These are phyloP conservation scores for Jatropha curcas DNA, from an alignment of 345 rosid genomes.

Conservation along the genomic window DNA sequence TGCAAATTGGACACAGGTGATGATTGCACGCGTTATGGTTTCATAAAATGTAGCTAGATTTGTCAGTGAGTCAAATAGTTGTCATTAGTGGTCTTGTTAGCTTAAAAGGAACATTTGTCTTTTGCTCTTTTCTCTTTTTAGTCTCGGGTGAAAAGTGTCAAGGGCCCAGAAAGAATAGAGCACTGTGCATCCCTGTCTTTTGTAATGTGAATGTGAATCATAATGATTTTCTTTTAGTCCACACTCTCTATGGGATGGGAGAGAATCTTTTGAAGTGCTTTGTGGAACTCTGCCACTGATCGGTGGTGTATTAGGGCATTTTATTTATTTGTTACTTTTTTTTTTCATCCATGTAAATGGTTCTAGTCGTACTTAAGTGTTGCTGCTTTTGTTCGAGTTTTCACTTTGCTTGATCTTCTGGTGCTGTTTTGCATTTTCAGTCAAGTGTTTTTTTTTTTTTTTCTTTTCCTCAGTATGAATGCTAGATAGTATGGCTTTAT, in stretches of 20 bases:
- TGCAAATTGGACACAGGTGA: constrained; percentile 81
- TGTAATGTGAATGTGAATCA: constrained; percentile 12
- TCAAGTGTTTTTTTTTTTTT: no score
- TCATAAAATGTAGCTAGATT: constrained; percentile 31
- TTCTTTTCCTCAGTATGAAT: no score
- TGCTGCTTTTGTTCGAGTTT: background rate
- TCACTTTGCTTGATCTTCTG: no score
- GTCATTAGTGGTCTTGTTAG: background rate
- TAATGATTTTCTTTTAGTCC: constrained; percentile 16
- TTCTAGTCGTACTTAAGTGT: background rate
- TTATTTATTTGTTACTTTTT: background rate
- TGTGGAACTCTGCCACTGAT: constrained; percentile 29
- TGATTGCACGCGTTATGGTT: constrained; percentile 79
- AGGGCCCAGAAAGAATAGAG: constrained; percentile 16
- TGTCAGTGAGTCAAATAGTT: background rate
- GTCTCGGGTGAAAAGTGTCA: constrained; percentile 21
- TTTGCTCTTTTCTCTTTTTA: constrained; percentile 12
- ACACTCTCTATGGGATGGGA: constrained; percentile 10
- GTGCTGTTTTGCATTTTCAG: no score
- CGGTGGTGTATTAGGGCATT: constrained; percentile 39
- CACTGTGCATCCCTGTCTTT: constrained; percentile 20
- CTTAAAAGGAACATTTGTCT: background rate
- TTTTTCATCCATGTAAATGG: background rate
- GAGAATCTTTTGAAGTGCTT: constrained; percentile 7
- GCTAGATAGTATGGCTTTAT: no score